A percentile compares a stretch with the other conserved stretches of the same genome.
Evolutionary conservation across 352 stramenopile species (phyloP).

Genomic region (Hyphochytrium catenoides): DNA sequence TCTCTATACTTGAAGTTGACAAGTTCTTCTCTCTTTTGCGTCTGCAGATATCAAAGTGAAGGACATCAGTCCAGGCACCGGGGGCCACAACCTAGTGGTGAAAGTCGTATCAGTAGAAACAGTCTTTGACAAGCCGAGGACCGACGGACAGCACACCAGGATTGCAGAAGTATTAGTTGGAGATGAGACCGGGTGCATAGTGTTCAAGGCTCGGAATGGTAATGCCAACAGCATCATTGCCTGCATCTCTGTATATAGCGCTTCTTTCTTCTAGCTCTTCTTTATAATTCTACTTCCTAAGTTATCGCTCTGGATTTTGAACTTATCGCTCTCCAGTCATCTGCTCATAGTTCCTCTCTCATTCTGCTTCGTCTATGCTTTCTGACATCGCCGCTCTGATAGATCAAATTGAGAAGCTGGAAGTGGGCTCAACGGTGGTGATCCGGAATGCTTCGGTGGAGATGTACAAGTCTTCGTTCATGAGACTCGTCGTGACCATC

Average conservation of each 20-base stretch:
- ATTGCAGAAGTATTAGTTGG: conserved; percentile 43
- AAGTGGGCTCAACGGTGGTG: conserved; percentile 25
- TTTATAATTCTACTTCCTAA: conserved; percentile 1
- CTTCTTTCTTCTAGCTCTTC: conserved; percentile 1
- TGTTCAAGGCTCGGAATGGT: conserved; percentile 51
- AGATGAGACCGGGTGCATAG: conserved; percentile 53
- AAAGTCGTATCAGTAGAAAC: conserved; percentile 30
- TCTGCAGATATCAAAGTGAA: conserved; percentile 41
- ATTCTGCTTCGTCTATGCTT: no score
- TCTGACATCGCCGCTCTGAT: no score
- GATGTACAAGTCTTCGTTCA: conserved; percentile 57
- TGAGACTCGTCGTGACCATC: conserved; percentile 52
- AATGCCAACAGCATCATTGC: no score
- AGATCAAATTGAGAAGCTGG: conserved; percentile 48
- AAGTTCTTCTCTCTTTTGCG: no score
- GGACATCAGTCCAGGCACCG: conserved; percentile 34
- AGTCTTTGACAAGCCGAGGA: conserved; percentile 32
- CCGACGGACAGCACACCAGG: conserved; percentile 28
- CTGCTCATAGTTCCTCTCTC: conserved; percentile 1
- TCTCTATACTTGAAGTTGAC: no score
- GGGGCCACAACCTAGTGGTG: conserved; percentile 51
- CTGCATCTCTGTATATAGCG: no score
- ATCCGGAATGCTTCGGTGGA: conserved; percentile 52
- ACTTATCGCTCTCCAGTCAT: not conserved
- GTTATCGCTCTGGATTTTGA: no score